A percentile compares a stretch with the other conserved stretches of the same genome.
phyloP scores from a whole-genome alignment of 306 rosid species.

The Argentina anserina region DNA sequence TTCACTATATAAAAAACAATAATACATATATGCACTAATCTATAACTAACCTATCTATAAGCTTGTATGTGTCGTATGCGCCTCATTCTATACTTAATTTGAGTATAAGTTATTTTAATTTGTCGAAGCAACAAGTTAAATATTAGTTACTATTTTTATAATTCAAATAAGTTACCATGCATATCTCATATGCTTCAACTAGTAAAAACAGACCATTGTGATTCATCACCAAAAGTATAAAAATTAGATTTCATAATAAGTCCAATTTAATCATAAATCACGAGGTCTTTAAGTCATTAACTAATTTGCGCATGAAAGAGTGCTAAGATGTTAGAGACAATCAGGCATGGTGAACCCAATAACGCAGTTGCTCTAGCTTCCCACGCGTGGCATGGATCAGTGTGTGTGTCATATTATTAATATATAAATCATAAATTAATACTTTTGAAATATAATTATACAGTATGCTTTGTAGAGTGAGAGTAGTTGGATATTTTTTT shows the following conservation, averaged over 20 bases:
- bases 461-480: background rate
- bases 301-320: background rate
- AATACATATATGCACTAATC: background rate
- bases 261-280: background rate
- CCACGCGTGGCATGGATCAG: background rate
- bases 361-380: background rate
- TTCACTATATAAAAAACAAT: background rate
- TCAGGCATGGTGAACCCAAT: background rate
- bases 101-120: background rate
- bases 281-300: background rate
- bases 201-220: background rate
- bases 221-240: background rate
- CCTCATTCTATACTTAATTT: background rate
- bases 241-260: background rate
- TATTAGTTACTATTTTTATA: no score
- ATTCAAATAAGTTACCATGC: background rate
- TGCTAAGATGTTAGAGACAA: background rate
- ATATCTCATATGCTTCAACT: background rate
- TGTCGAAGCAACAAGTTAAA: no score
- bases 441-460: no score
- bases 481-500: no score
- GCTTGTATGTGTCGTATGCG: constrained; percentile 7
- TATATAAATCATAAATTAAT: no score
- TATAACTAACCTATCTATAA: background rate
- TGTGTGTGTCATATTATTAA: background rate